These are phyloP conservation scores for Rhodomyrtus tomentosa DNA, from an alignment of 345 rosid species.

Conservation along the genomic window DNA sequence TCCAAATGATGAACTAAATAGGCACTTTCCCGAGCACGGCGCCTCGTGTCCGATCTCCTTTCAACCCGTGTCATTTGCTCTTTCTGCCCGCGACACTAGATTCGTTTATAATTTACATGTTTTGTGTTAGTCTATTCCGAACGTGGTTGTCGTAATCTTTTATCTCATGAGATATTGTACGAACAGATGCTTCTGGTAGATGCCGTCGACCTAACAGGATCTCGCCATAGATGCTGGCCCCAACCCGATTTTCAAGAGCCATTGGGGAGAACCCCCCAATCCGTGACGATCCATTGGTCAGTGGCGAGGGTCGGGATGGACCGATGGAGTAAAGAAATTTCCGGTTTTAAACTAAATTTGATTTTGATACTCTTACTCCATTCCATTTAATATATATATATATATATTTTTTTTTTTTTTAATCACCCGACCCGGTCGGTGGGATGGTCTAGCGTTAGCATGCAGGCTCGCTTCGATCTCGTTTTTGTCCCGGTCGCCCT, in stretches of 20 bases:
- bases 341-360: neutral
- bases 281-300: neutral
- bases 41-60: neutral
- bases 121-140: neutral
- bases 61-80: neutral
- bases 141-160: neutral
- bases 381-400: no score
- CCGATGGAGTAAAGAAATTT: neutral
- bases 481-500: neutral
- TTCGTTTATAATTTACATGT: neutral
- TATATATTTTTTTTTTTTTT: no score
- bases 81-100: neutral
- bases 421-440: neutral
- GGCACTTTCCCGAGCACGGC: no score
- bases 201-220: neutral
- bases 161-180: neutral
- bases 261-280: neutral
- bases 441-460: neutral
- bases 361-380: neutral
- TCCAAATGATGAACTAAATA: no score
- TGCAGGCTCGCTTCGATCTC: neutral
- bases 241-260: neutral
- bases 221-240: neutral
- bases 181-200: neutral
- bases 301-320: neutral